These are phyloP conservation scores for Phytophthora sansomeana DNA, from an alignment of 352 stramenopile species.

Conservation along the genomic window DNA sequence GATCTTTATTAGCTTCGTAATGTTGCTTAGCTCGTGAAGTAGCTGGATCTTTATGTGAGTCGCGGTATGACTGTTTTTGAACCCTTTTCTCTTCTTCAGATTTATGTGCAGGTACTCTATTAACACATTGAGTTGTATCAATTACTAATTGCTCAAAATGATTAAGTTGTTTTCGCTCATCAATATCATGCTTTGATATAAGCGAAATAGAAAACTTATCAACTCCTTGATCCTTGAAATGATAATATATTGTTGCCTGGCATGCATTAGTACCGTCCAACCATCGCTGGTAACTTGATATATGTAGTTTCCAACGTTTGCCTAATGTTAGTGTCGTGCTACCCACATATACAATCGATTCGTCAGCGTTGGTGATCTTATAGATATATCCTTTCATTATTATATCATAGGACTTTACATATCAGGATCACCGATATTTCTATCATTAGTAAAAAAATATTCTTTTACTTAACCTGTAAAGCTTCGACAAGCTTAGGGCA, in stretches of 20 bases:
- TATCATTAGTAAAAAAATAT: no score
- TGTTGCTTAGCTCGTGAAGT: no score
- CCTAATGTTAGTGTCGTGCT: constrained; percentile 7
- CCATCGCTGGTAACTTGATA: not conserved
- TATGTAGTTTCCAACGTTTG: not conserved
- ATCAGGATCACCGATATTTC: constrained; percentile 29
- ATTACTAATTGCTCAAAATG: constrained; percentile 27
- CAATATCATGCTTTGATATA: constrained; percentile 27
- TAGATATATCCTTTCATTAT: constrained; percentile 32
- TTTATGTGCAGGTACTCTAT: constrained; percentile 14
- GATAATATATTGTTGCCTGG: constrained; percentile 3
- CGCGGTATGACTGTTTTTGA: no score
- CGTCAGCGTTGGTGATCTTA: constrained; percentile 20
- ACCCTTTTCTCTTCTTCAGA: constrained; percentile 4
- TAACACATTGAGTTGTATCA: constrained; percentile 23
- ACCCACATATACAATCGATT: constrained; percentile 21
- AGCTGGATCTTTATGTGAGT: no score
- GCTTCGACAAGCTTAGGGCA: no score
- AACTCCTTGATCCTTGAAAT: constrained; percentile 8
- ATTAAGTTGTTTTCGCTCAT: constrained; percentile 10
- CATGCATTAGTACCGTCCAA: not conserved
- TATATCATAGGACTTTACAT: constrained; percentile 26
- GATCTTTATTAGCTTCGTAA: no score
- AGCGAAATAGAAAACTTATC: constrained; percentile 11
- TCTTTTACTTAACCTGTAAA: no score